Conservation (phyloP, 2,329 filamentous ascomycete species). For the Trichocomaceae sp. region DNA sequence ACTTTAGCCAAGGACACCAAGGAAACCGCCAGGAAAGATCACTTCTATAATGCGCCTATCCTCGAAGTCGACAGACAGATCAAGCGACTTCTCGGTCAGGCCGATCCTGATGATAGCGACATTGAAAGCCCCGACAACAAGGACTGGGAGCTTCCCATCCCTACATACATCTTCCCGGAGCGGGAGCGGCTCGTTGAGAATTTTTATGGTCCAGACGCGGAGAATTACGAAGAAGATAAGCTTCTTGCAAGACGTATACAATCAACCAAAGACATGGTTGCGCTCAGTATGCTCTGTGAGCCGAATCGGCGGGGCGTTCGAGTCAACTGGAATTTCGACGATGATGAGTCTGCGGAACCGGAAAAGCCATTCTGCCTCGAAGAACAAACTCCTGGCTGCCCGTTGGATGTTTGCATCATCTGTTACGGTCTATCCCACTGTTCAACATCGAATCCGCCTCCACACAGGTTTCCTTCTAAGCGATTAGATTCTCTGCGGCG, state of each 20-base stretch:
- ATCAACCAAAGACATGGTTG: conserved; percentile 25
- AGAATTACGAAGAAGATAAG: conserved; percentile 21
- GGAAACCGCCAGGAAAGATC: conserved; percentile 13
- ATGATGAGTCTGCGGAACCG: too few relatives aligned
- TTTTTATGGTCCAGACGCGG: conserved; percentile 22
- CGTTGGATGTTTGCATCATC: too few relatives aligned
- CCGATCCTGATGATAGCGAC: conserved; percentile 59
- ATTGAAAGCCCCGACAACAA: conserved; percentile 63
- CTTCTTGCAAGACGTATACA: conserved; percentile 22
- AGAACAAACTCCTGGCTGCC: too few relatives aligned
- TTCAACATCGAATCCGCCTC: too few relatives aligned
- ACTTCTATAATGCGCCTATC: conserved; percentile 22
- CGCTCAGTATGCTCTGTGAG: too few relatives aligned
- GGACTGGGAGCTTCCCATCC: conserved; percentile 58
- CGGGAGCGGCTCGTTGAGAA: conserved; percentile 21
- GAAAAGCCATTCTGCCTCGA: too few relatives aligned
- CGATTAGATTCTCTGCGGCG: too few relatives aligned
- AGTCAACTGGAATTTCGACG: too few relatives aligned
- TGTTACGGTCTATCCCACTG: too few relatives aligned
- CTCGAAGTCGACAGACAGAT: conserved; percentile 23
- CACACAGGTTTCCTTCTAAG: too few relatives aligned
- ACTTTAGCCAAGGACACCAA: conserved; percentile 17
- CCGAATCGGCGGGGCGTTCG: too few relatives aligned
- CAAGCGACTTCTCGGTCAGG: conserved; percentile 20
- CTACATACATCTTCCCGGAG: conserved; percentile 21